Evolutionary conservation across 2,329 filamentous ascomycete genomes (phyloP), one percentile per base, ranked within the genome.

Genomic region (Microsporum canis): DNA sequence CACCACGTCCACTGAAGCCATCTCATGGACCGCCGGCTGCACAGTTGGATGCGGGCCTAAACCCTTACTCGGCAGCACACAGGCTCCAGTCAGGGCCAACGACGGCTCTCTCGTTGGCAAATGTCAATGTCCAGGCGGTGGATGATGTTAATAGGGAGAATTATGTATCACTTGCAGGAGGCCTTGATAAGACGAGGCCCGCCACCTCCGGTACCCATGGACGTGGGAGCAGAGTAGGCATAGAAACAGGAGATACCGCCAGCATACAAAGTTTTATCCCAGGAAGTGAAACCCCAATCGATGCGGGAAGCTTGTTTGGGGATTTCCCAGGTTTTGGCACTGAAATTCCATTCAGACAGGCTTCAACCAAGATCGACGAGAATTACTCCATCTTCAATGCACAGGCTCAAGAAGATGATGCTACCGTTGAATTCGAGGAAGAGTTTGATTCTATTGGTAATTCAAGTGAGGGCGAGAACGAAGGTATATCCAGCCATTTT

Each of bases 21-120:
- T 14, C 41, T 7, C 38, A 59, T 27, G 57, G 58, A 38, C 27
- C 27, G n/a, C 45, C n/a, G 5, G 27, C 34, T 17, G n/a, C 36
- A 27, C 7, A 17, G 2, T 17, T 23, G 14, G 58, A 62, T 77
- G 77, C 10, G 72, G 78, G 55, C 77, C 77, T 27, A 8, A 68
- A 71, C 3, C 72, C 72, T 31, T 71, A 70, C 34, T 62, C 68
- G n/a, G 64, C 69, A 34, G 71, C 71, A 59, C 66, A 73, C 33
- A 70, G 67, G 36, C 67, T 80, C 29, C 75, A 77, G 61, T 85
- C 87, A 1, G 85, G 84, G 62, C 84, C 92, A 56, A 96, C 91
- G 2, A 96, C 91, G 0, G 91, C 91, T 7, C 70, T 97, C 12
- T 92, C 90, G 0, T 82, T 89, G 14, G 81, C 91, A 64, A 91